Evolutionary conservation across 257 asterid species (phyloP), one percentile per base, ranked within the genome.

Genomic region (Solanum acaule): DNA sequence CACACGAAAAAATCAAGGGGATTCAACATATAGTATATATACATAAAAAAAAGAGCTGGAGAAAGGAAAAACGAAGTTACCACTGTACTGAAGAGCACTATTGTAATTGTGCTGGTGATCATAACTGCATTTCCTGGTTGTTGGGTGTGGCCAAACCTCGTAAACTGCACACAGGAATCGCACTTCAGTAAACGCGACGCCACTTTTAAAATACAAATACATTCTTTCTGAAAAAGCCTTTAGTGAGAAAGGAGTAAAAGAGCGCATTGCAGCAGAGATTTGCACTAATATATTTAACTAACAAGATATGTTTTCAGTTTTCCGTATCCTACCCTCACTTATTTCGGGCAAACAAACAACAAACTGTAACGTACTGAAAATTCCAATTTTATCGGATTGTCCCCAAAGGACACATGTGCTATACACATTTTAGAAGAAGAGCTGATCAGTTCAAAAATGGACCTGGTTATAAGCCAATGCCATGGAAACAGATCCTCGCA

Each of bases 381-480:
- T 25, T 67, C 76, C 38, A 14, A 70, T 70, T 68, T 70, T 70
- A 71, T 71, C 14, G 40, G 25, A 71, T 71, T 16, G 40, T 71
- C 78, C 11, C n/a, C 44, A 33, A 33, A 72, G 79, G 25, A 72
- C 25, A 20, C 27, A 20, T 34, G 79, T 0, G 44, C 44, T 0
- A 18, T 72, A 72, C 27, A 72, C 25, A 34, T 20, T 78, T 40
- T 25, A 25, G 84, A 77, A 78, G 61, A 78, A 40, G 35, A 78
- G 84, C 63, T 23, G 61, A 78, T 6, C 0, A 25, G 14, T 78
- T 40, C 84, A 40, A 13, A 2, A 40, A 71, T n/a, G 20, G 81
- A 95, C 98, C 96, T 96, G 98, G 90, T 93, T 94, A 91, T 96
- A 95, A 89, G 96, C 96, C 87, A 96, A 86, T 11, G 98, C 98